A percentile compares a stretch with the other conserved stretches of the same genome.
Evolutionary conservation across 2,329 filamentous ascomycete genomes (phyloP).

Genomic region (Fonsecaea erecta): DNA sequence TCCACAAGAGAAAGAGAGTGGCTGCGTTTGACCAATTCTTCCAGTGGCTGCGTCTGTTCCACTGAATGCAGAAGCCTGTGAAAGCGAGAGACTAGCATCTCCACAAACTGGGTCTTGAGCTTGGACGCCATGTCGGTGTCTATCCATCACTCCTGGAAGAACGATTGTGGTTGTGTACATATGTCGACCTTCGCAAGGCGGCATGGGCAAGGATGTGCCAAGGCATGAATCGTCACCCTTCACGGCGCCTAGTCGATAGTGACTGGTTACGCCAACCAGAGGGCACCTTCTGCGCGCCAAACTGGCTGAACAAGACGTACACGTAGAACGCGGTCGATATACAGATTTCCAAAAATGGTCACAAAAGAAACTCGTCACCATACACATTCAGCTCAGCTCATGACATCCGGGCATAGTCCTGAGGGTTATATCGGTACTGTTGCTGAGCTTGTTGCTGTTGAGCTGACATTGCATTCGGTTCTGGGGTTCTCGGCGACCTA

Average conservation of each 20-base stretch:
- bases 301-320: not conserved
- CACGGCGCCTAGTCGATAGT: not conserved
- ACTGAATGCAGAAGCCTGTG: not conserved
- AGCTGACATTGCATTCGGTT: slow-evolving; percentile 23
- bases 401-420: slow-evolving; percentile 31
- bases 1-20: not conserved
- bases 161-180: too few species aligned
- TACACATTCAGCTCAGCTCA: slow-evolving; percentile 6
- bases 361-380: slow-evolving; percentile 18
- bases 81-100: not conserved
- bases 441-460: slow-evolving; percentile 21
- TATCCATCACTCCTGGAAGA: not conserved
- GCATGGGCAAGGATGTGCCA: not conserved
- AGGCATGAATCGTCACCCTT: not conserved
- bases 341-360: slow-evolving; percentile 15
- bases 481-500: slow-evolving; percentile 23
- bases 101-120: not conserved
- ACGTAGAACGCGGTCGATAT: slow-evolving; percentile 1
- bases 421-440: slow-evolving; percentile 33
- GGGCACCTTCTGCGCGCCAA: not conserved
- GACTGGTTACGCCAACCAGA: not conserved
- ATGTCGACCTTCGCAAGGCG: not conserved
- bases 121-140: not conserved
- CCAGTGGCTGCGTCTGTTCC: not conserved
- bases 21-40: not conserved